Conservation (phyloP, 2,329 filamentous ascomycete genomes). For the Chaetothyriales sp. region DNA sequence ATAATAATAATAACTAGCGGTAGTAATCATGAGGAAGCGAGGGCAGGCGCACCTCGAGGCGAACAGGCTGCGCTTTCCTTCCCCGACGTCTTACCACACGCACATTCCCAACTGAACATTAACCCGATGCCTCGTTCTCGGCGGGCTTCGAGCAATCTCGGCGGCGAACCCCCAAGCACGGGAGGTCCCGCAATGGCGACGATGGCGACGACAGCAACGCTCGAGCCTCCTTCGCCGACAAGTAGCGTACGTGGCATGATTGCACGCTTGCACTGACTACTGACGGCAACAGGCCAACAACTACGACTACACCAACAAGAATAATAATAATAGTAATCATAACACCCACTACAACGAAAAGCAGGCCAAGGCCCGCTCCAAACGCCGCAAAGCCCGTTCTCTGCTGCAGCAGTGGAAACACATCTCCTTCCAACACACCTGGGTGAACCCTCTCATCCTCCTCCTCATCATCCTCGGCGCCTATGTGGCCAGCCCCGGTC, state of each 20-base stretch:
- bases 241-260: background rate
- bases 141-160: slow-evolving; percentile 30
- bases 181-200: slow-evolving; percentile 32
- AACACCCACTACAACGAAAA: slow-evolving; percentile 3
- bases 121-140: slow-evolving; percentile 20
- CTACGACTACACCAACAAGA: background rate
- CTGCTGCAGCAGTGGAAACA: slow-evolving; percentile 29
- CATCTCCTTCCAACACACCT: slow-evolving; percentile 31
- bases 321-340: background rate
- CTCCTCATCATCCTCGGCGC: slow-evolving; percentile 44
- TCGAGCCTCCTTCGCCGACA: background rate
- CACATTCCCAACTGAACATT: too few relatives aligned
- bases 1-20: too few relatives aligned
- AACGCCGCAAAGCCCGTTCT: slow-evolving; percentile 30
- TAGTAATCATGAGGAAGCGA: too few relatives aligned
- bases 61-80: too few relatives aligned
- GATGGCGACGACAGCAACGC: slow-evolving; percentile 19
- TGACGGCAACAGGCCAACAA: slow-evolving; percentile 3
- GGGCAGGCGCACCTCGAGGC: too few relatives aligned
- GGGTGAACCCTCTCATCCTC: slow-evolving; percentile 52
- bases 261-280: background rate
- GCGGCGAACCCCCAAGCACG: slow-evolving; percentile 33
- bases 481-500: slow-evolving; percentile 56
- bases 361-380: slow-evolving; percentile 24
- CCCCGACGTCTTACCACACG: too few relatives aligned